phyloP scores from a whole-genome alignment of 495 filamentous ascomycete genomes.

The Pyronema omphalodes region DNA sequence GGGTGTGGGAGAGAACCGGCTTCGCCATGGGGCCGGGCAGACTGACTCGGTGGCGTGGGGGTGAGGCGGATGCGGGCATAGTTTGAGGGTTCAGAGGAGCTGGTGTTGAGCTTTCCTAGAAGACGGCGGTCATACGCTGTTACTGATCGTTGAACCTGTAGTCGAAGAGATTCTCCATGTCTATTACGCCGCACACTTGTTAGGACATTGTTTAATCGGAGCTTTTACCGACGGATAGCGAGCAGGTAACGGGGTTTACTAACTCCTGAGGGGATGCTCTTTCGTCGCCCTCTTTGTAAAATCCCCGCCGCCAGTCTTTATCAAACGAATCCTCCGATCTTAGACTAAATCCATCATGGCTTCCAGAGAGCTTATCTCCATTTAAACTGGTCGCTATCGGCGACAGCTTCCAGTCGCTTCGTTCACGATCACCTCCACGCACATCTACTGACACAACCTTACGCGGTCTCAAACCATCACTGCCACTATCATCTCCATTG shows the following conservation, averaged over 20 bases:
- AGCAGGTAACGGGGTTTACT: neutral
- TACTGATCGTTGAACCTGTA: constrained; percentile 13
- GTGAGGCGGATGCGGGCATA: constrained; percentile 10
- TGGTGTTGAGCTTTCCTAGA: constrained; percentile 19
- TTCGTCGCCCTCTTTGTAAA: constrained; percentile 1
- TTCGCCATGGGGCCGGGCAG: constrained; percentile 6
- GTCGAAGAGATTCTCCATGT: constrained; percentile 13
- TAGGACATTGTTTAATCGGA: neutral
- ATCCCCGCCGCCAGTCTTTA: neutral
- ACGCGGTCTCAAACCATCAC: neutral
- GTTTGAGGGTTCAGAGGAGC: constrained; percentile 17
- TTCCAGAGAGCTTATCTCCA: neutral
- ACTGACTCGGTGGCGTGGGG: constrained; percentile 9
- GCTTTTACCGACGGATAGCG: neutral
- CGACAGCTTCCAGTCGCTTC: neutral
- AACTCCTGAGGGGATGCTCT: neutral
- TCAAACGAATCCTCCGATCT: constrained; percentile 2
- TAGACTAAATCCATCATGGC: neutral
- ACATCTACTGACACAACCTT: neutral
- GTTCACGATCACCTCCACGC: neutral
- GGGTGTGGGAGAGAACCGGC: constrained; percentile 9
- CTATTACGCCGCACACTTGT: neutral
- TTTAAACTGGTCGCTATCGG: neutral
- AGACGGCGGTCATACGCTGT: constrained; percentile 18
- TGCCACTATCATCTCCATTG: neutral